A percentile compares a stretch with the other conserved stretches of the same genome.
Conservation (phyloP, 305 asterid species). For the Rubia occidens region DNA sequence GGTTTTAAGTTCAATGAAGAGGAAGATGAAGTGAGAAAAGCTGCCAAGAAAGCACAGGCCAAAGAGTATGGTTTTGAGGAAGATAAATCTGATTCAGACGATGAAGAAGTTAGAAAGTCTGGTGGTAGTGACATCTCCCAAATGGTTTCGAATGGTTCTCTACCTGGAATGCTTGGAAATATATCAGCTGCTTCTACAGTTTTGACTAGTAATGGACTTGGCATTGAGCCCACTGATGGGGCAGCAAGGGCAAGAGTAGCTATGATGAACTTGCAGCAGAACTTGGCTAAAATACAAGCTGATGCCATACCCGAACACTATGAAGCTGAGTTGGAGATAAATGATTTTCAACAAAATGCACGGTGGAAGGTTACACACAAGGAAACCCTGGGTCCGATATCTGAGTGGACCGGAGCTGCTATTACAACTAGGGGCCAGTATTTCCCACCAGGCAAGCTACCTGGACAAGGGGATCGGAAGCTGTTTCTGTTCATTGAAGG, state of each 20-base stretch:
- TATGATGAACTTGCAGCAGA: conserved; percentile 76
- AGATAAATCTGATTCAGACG: conserved; percentile 91
- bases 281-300: conserved; percentile 80
- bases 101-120: conserved; percentile 78
- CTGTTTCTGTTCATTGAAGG: conserved; percentile 94
- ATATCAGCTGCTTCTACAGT: conserved; percentile 36
- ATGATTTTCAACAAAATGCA: conserved; percentile 94
- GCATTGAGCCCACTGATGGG: conserved; percentile 41
- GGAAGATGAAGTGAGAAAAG: conserved; percentile 90
- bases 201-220: conserved; percentile 37
- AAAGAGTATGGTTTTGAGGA: conserved; percentile 87
- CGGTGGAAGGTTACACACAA: conserved; percentile 98
- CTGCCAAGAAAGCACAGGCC: conserved; percentile 96
- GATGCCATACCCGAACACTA: conserved; percentile 83
- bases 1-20: conserved; percentile 92
- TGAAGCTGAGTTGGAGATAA: conserved; percentile 87
- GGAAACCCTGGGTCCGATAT: conserved; percentile 87
- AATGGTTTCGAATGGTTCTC: conserved; percentile 43
- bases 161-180: conserved; percentile 44
- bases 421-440: conserved; percentile 87
- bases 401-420: conserved; percentile 98
- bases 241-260: conserved; percentile 84
- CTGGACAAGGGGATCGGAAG: conserved; percentile 75
- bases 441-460: conserved; percentile 60
- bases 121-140: conserved; percentile 75